phyloP scores from a whole-genome alignment of 1,284 basidiomycete species.

The Uromyces viciae-fabae region DNA sequence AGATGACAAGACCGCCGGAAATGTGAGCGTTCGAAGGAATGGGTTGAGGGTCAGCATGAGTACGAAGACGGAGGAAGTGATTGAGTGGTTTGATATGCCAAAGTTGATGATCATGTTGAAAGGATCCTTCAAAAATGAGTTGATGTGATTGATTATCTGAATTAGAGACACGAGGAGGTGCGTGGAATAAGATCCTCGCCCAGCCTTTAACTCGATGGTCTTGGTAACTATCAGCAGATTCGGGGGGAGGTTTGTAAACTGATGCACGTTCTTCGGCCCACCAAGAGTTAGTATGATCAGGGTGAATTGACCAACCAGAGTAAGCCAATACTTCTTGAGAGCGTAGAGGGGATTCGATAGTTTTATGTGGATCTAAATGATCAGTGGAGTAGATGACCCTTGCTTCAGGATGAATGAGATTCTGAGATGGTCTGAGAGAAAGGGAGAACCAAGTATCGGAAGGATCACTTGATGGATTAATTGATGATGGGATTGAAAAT shows the following conservation, averaged over 20 bases:
- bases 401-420: slow-evolving; percentile 49
- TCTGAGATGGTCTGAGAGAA: slow-evolving; percentile 47
- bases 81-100: slow-evolving; percentile 71
- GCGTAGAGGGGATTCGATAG: slow-evolving; percentile 39
- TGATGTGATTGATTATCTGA: slow-evolving; percentile 43
- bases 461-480: neutral
- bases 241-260: slow-evolving; percentile 2
- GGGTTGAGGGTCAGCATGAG: slow-evolving; percentile 61
- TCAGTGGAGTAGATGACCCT: slow-evolving; percentile 46
- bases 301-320: slow-evolving; percentile 49
- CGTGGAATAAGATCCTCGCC: slow-evolving; percentile 49
- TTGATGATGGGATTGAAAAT: neutral
- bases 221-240: slow-evolving; percentile 6
- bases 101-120: slow-evolving; percentile 65
- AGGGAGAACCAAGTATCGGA: slow-evolving; percentile 46
- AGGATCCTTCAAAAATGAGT: slow-evolving; percentile 68
- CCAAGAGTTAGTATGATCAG: slow-evolving; percentile 45
- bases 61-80: slow-evolving; percentile 64
- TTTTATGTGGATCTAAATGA: slow-evolving; percentile 37
- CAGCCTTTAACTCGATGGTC: slow-evolving; percentile 46
- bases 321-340: slow-evolving; percentile 49
- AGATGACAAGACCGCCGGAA: slow-evolving; percentile 60
- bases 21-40: slow-evolving; percentile 51
- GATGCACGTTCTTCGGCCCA: slow-evolving; percentile 47
- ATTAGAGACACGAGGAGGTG: neutral